Base-by-base conservation (phyloP, 1,139 yeast genomes). In the Candida smagusa region DNA sequence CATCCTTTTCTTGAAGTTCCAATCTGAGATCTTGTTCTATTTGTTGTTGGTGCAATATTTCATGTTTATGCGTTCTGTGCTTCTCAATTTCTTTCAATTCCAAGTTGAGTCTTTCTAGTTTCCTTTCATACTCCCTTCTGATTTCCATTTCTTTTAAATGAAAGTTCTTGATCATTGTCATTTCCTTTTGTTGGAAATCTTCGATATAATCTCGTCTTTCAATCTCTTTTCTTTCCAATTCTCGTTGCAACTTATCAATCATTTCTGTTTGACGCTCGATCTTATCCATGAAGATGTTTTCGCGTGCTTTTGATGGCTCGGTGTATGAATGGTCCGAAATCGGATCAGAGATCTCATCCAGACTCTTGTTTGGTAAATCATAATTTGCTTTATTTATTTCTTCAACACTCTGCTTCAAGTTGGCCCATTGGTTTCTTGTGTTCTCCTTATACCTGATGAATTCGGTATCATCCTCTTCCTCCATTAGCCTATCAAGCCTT, bases 101-200 rank as follows among this genome's bases (percentile, higher is more conserved):
- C 30, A 12, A n/a, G 30, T 11, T 12, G 11, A 24, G 4, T 13
- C 9, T 21, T 22, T 19, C 25, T 9, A 6, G 24, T 21, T 16
- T n/a, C 25, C n/a, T 22, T 30, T 7, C 25, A 19, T n/a, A 16
- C 22, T 25, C 9, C 11, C 25, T 16, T 16, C 19, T 16, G 19
- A 16, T 16, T 16, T 16, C 19, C 19, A 16, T 19, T 30, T 31
- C 33, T 19, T 35, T 4, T 22, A 16, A 19, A 12, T 28, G 31
- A 12, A 22, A 8, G 12, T 36, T 41, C 21, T 33, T 33, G 22
- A 42, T 34, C 39, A 41, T 34, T 8, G 29, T 37, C 9, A 41
- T 39, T 28, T 48, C 48, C 28, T 44, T 42, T 12, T 28, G 28
- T 33, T 48, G 52, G 31, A 45, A 46, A 32, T 48, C 52, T 28